phyloP scores from a whole-genome alignment of 257 asterid species.

The Solanum chmielewskii region DNA sequence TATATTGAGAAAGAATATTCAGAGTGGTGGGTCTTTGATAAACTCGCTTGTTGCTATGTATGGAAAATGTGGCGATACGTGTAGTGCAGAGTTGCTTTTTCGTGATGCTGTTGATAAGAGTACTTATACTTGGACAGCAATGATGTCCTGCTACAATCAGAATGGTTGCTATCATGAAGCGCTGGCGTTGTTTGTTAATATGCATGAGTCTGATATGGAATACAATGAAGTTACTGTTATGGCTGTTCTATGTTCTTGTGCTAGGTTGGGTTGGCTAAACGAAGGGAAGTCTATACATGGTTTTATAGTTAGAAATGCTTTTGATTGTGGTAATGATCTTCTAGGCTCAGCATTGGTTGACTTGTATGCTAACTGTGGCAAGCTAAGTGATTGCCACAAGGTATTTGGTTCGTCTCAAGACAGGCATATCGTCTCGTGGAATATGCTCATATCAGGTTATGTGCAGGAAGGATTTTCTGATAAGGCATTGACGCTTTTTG shows the following conservation, averaged over 20 bases:
- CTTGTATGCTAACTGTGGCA: conserved; percentile 69
- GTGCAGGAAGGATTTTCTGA: conserved; percentile 36
- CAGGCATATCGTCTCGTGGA: conserved; percentile 56
- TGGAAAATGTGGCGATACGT: conserved; percentile 60
- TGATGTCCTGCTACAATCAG: conserved; percentile 73
- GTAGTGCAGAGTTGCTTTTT: conserved; percentile 43
- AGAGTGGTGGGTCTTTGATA: conserved; percentile 29
- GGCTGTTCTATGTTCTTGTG: conserved; percentile 61
- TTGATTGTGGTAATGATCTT: conserved; percentile 38
- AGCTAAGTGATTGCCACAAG: conserved; percentile 23
- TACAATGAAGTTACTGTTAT: conserved; percentile 63
- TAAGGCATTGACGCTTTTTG: conserved; percentile 56
- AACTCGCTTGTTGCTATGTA: conserved; percentile 86
- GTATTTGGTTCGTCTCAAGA: conserved; percentile 36
- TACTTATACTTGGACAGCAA: conserved; percentile 58
- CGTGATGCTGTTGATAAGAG: conserved; percentile 13
- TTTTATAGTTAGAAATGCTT: conserved; percentile 27
- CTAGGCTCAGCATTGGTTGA: conserved; percentile 66
- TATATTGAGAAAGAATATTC: conserved; percentile 28
- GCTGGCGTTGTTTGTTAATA: conserved; percentile 25
- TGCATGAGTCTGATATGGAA: conserved; percentile 31
- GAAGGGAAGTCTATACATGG: conserved; percentile 76
- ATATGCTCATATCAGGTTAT: conserved; percentile 80
- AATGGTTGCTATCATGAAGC: conserved; percentile 49
- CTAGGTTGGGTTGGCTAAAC: conserved; percentile 53